Base-by-base conservation (phyloP, 1,284 basidiomycete genomes). In the Somion occarium region DNA sequence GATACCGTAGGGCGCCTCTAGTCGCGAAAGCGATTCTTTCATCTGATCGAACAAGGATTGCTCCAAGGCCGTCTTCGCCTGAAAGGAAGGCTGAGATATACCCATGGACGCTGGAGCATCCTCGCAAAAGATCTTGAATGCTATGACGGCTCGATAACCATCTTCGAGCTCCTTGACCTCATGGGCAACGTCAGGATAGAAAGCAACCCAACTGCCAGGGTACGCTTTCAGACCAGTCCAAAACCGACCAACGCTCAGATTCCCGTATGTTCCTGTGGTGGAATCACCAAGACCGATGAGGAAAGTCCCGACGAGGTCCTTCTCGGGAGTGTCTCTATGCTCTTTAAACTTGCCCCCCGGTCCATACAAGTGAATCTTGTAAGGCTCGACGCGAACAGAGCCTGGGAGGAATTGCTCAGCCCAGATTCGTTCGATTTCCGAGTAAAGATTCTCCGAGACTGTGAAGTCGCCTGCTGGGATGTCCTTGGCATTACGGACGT, bases 151-250 rank as follows among this genome's bases (percentile, higher is more conserved):
- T 5, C 67, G 61, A 45, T 67, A 60, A 5, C 61, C 57, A 0
- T 39, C 9, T 15, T n/a, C 13, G 25, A 68, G 25, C 13, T 51
- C 27, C 5, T 26, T 34, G 37, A 69, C 60, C 1, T 30, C 19
- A 54, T 74, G 69, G 7, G 66, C 62, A 42, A 70, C 66, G 53
- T 74, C 70, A 1, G 71, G 66, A 55, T 68, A 71, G 51, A 73
- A 71, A 0, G 67, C 68, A 22, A 64, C 61, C 66, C 67, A 71
- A 3, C 46, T 26, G 0, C 64, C 57, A 4, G 48, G 19, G 39
- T 41, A 41, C 7, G 39, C 39, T 22, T 19, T 7, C 15, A 41
- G 5, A 7, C 39, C 39, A 7, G 13, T 18, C 26, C 53, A 26
- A n/a, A n/a, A n/a, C 1, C 61, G 60, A 2, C 9, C 38, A 18